Evolutionary conservation across 2,329 filamentous ascomycete genomes (phyloP), one percentile per base, ranked within the genome.

Genomic region (Drechslerella dactyloides): DNA sequence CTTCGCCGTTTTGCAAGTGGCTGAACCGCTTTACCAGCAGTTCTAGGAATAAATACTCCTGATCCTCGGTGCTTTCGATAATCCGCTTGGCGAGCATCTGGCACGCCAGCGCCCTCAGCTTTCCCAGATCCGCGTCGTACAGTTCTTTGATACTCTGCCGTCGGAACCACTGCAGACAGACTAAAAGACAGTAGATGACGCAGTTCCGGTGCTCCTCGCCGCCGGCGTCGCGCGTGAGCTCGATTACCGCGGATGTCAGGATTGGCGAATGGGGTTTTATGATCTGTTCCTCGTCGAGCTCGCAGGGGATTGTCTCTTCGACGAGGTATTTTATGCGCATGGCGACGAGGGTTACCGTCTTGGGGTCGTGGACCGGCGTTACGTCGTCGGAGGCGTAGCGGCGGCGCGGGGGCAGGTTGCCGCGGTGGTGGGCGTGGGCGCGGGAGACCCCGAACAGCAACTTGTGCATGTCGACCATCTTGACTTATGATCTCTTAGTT

Each of bases 21-120:
- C 91, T 91, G 81, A 96, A 99, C 27, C 93, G 87, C 79, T 92
- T 93, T 37, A 99, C 86, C 11, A 73, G 69, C 1, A 96, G 82
- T 13, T 89, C 85, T 75, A 93, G 89, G 76, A 97, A 83, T 1
- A 99, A 84, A 77, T 91, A 96, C 35, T 86, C 81, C 69, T 86
- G 83, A 76, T 97, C 85, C 40, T 96, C 89, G 78, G 97, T 93
- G 1, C 80, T 81, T 80, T 99, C 94, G 77, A 99, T 97, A 75
- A 89, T 82, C 23, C 85, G 83, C 82, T 97, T 99, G 19, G 94
- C 93, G 77, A 99, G 89, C 53, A 97, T 88, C 79, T 97, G 92
- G 78, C 92, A 96, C 13, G 94, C 93, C 1, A 85, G 82, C 1
- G 91, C 91, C 30, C 93, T 86, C 40, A 94, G 82, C 46, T 88